phyloP scores from a whole-genome alignment of 2,329 filamentous ascomycete genomes.

The Hypoxylon sp. region DNA sequence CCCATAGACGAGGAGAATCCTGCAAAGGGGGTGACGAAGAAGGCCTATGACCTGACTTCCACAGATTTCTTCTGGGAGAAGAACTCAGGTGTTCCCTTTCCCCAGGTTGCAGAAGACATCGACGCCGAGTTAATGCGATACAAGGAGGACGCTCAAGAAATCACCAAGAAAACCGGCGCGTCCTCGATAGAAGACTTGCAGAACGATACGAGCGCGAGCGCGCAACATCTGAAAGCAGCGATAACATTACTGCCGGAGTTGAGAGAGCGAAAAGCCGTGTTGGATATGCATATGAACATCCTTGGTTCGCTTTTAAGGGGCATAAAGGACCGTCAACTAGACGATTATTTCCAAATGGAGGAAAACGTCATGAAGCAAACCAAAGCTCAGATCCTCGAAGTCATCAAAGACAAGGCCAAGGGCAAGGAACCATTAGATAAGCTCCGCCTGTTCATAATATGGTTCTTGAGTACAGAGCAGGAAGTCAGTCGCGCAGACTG shows the following conservation, averaged over 20 bases:
- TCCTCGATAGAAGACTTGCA: conserved; percentile 93
- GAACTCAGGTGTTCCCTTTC: conserved; percentile 91
- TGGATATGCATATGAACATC: conserved; percentile 99
- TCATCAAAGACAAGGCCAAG: conserved; percentile 85
- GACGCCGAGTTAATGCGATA: conserved; percentile 94
- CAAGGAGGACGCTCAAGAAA: conserved; percentile 93
- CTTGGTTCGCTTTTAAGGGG: conserved; percentile 81
- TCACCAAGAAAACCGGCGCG: conserved; percentile 95
- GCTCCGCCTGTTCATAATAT: conserved; percentile 94
- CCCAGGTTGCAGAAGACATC: conserved; percentile 96
- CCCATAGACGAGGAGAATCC: conserved; percentile 83
- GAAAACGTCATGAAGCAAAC: conserved; percentile 93
- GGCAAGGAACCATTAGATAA: conserved; percentile 90
- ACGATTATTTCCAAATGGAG: conserved; percentile 96
- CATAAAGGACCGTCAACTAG: conserved; percentile 94
- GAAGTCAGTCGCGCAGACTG: conserved; percentile 87
- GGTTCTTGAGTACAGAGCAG: conserved; percentile 94
- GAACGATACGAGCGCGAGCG: conserved; percentile 88
- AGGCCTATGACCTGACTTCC: conserved; percentile 88
- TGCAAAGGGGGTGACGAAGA: conserved; percentile 82
- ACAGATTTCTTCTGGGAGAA: conserved; percentile 98
- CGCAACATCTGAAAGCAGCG: conserved; percentile 94
- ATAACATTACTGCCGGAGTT: conserved; percentile 94
- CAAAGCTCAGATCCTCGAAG: conserved; percentile 88
- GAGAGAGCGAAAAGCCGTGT: conserved; percentile 88